Base-by-base conservation (phyloP, 768 basidiomycete genomes). In the Asterophora parasitica region DNA sequence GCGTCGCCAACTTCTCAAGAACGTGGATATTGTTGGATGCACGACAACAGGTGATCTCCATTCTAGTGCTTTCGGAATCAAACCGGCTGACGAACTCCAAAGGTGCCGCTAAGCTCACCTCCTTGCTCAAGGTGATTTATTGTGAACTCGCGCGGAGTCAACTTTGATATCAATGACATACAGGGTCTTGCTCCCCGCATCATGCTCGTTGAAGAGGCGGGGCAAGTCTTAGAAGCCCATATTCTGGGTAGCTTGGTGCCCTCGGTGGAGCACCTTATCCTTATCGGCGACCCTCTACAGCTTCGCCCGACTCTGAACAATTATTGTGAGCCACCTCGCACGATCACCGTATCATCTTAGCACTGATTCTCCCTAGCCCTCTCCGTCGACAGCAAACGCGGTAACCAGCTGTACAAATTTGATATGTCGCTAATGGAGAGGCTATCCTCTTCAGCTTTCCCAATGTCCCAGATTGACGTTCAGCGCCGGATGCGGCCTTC, bases 211-310 rank as follows among this genome's bases (percentile, higher is more conserved):
- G 87, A 91, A 61, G 88, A 90, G 59, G 88, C 88, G 0, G 88
- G 88, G 0, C 88, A 91, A 63, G 84, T 89, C 1, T 72, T 90
- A 23, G 88, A 90, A 63, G 83, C 88, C 3, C 88, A 90, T 52
- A 72, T 89, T 12, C 61, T 89, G 4, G 77, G 76, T 2, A 77
- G 73, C 31, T 68, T 88, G 1, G 84, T 85, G 2, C 73, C 75
- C 0, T 77, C 81, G 3, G 74, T 89, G 0, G 74, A 88, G 49
- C 87, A 90, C 32, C 67, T 90, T 16, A 87, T 91, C 48, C 68
- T 82, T 35, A 88, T 90, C n/a, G 88, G 88, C 0, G 88, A 91
- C 52, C 88, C 88, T 5, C 69, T 77, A 1, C 88, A 90, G 63
- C 71, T 91, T 1, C 77, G 88, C 1, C 87, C 83, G 0, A 86